A percentile compares a stretch with the other conserved stretches of the same genome.
Conservation (phyloP, 345 rosid species). For the Limnanthes douglasii region DNA sequence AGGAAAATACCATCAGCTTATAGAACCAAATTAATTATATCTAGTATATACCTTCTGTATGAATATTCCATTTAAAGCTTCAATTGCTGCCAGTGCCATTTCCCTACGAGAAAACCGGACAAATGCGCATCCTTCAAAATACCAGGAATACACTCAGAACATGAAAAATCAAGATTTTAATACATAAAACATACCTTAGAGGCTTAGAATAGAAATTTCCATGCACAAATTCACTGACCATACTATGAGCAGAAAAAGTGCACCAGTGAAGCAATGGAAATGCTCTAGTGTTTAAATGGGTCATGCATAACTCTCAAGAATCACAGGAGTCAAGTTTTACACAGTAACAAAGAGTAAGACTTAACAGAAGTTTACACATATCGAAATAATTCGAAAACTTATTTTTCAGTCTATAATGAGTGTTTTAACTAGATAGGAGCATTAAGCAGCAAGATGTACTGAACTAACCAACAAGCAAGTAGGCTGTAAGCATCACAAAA, state of each 20-base stretch:
- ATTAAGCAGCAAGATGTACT: too few relatives aligned
- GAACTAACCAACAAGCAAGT: too few relatives aligned
- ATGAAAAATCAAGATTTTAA: too few relatives aligned
- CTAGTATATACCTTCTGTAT: slow-evolving; percentile 47
- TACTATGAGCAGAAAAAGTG: not conserved
- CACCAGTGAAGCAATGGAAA: not conserved
- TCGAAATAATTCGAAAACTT: too few relatives aligned
- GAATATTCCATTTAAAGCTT: slow-evolving; percentile 55
- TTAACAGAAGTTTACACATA: too few relatives aligned
- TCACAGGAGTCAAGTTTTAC: not conserved
- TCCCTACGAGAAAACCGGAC: slow-evolving; percentile 54
- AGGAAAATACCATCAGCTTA: slow-evolving; percentile 6
- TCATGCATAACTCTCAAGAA: not conserved
- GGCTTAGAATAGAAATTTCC: not conserved
- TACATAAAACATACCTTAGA: too few relatives aligned
- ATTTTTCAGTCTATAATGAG: too few relatives aligned
- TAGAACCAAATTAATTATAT: slow-evolving; percentile 2
- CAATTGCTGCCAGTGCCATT: slow-evolving; percentile 80
- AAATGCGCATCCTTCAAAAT: slow-evolving; percentile 68
- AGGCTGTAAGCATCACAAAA: too few relatives aligned
- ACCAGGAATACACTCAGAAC: slow-evolving; percentile 15
- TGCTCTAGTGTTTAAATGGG: not conserved
- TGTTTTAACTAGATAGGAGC: too few relatives aligned
- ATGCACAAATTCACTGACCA: not conserved
- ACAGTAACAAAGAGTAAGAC: not conserved